Conservation (phyloP, 495 filamentous ascomycete species). For the Tetracladium marchalianum region DNA sequence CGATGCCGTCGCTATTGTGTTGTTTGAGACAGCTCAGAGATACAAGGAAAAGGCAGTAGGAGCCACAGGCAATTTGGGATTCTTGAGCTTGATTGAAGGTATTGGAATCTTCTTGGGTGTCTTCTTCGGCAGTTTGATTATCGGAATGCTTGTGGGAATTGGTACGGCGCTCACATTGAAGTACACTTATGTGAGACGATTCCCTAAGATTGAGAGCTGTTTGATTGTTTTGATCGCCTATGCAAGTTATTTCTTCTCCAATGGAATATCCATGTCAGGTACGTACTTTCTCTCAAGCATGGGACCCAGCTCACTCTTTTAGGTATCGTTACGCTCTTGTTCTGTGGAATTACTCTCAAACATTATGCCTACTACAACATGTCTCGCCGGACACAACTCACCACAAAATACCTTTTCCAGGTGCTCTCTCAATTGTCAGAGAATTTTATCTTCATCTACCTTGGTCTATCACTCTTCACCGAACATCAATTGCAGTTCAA, state of each 20-base stretch:
- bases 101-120: slow-evolving; percentile 90
- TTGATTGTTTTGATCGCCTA: slow-evolving; percentile 90
- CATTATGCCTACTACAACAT: slow-evolving; percentile 99
- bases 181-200: slow-evolving; percentile 82
- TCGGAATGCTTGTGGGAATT: slow-evolving; percentile 81
- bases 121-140: slow-evolving; percentile 88
- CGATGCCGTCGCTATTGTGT: slow-evolving; percentile 94
- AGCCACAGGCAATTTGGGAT: slow-evolving; percentile 47
- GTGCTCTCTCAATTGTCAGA: slow-evolving; percentile 90
- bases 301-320: slow-evolving; percentile 9
- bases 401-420: slow-evolving; percentile 96
- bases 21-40: slow-evolving; percentile 94
- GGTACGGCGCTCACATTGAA: slow-evolving; percentile 80
- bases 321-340: slow-evolving; percentile 95
- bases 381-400: slow-evolving; percentile 93
- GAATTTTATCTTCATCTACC: slow-evolving; percentile 99
- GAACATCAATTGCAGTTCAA: slow-evolving; percentile 81
- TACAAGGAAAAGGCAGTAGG: slow-evolving; percentile 50
- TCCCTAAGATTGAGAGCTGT: slow-evolving; percentile 95
- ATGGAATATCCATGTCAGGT: slow-evolving; percentile 92
- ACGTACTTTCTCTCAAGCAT: slow-evolving; percentile 21
- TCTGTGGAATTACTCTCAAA: slow-evolving; percentile 96
- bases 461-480: slow-evolving; percentile 89
- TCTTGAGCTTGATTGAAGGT: slow-evolving; percentile 75
- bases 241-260: slow-evolving; percentile 93